These are phyloP conservation scores for Acanthamoeba triangularis DNA, from an alignment of 208 protist genomes.

Conservation along the genomic window DNA sequence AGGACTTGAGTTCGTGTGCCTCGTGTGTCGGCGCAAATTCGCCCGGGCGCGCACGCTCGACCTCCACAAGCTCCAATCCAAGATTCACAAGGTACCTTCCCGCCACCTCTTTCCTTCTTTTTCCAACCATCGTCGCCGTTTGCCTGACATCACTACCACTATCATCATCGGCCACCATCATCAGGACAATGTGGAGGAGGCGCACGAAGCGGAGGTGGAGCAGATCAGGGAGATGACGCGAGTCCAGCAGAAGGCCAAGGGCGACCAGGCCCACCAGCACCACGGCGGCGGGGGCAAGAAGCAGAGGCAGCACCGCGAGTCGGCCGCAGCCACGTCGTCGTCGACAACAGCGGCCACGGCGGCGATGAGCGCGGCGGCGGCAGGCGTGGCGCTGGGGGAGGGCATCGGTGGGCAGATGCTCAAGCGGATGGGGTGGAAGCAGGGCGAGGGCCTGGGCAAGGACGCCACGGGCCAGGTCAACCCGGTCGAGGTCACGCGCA, in stretches of 20 bases:
- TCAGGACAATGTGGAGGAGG: slow-evolving; percentile 32
- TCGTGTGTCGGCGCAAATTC: slow-evolving; percentile 59
- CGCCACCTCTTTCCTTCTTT: not conserved
- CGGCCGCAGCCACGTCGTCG: not conserved
- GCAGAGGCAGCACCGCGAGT: not conserved
- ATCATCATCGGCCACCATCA: not conserved
- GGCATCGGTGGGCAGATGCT: slow-evolving; percentile 71
- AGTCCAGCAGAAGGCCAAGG: not conserved
- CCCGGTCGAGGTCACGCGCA: slow-evolving; percentile 32
- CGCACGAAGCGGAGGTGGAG: slow-evolving; percentile 58
- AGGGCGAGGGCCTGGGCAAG: slow-evolving; percentile 75
- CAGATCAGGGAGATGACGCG: slow-evolving; percentile 45
- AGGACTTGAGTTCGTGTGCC: slow-evolving; percentile 27
- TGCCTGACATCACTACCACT: not conserved
- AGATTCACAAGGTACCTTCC: not conserved
- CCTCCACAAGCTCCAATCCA: not conserved
- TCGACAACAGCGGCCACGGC: not conserved
- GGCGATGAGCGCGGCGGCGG: not conserved
- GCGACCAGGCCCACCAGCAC: not conserved
- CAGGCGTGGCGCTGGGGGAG: not conserved
- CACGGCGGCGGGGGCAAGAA: not conserved
- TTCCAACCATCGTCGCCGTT: too few relatives aligned
- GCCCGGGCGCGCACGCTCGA: not conserved
- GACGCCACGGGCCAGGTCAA: slow-evolving; percentile 45
- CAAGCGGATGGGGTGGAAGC: slow-evolving; percentile 79